Evolutionary conservation across 805 yeast species (phyloP), one percentile per base, ranked within the genome.

Genomic region (Starmerella kuoi): DNA sequence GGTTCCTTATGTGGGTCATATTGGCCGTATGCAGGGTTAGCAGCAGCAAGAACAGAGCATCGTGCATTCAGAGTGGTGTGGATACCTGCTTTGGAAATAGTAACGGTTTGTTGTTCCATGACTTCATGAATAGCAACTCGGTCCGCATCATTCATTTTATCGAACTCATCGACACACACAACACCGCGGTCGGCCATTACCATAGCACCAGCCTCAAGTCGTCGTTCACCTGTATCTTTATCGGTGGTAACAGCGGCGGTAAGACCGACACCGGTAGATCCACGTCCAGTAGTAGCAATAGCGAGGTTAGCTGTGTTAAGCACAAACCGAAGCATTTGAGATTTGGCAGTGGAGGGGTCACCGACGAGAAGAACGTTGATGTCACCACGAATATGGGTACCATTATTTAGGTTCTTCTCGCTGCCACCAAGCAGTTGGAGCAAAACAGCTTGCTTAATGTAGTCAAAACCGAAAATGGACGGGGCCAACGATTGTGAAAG

Each of bases 211-310:
- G 97, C 98, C 64, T 91, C 98, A 51, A 91, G 68, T 54, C 94
- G 73, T 56, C 96, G 72, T 64, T 91, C 98, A 46, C 97, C 97
- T 0, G 98, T 91, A 62, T 91, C 98, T 56, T 79, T 80, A 62
- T 91, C 98, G 1, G 87, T 74, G 5, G 96, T 87, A 2, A 91
- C 98, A 1, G 98, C 98, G 17, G 98, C 98, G 0, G 98, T 91
- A 56, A 91, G 72, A 84, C 98, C 98, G 35, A 91, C 98, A 61
- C 98, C 98, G 1, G 97, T 87, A n/a, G 97, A 88, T 49, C 98
- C 98, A 61, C 95, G 77, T 68, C 98, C 98, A 0, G 98, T 91
- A 1, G 98, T 91, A 22, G 97, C 96, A 53, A 91, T 86, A 3
- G 97, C 97, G 53, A 91, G 68, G 1, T 94, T 70, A 1, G 98